Conservation (phyloP, 768 basidiomycete species). For the Rhodotorula toruloides region DNA sequence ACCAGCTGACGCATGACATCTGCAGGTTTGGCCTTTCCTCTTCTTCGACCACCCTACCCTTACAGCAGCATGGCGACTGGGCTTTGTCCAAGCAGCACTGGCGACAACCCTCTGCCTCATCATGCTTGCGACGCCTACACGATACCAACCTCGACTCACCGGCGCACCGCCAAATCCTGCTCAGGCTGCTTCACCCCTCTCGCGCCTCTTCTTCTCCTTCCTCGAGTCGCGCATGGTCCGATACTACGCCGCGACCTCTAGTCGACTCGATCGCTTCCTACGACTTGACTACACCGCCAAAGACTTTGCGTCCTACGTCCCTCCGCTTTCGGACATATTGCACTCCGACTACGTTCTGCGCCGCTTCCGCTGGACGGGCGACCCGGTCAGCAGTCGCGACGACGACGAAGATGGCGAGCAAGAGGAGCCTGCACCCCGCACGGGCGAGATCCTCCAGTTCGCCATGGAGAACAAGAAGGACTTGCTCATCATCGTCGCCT, state of each 20-base stretch:
- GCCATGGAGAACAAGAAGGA: slow-evolving; percentile 9
- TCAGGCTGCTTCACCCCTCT: slow-evolving; percentile 30
- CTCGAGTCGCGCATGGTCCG: slow-evolving; percentile 25
- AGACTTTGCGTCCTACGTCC: slow-evolving; percentile 10
- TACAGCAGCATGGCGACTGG: not conserved
- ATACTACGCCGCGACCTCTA: slow-evolving; percentile 6
- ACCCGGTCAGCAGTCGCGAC: not conserved
- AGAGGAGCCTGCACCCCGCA: not conserved
- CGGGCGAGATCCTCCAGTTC: slow-evolving; percentile 10
- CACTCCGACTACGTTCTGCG: slow-evolving; percentile 12
- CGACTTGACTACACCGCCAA: not conserved
- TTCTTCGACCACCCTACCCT: slow-evolving; percentile 14
- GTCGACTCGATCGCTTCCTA: not conserved
- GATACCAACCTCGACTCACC: not conserved
- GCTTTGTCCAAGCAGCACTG: not conserved
- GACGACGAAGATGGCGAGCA: not conserved
- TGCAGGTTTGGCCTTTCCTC: slow-evolving; percentile 22
- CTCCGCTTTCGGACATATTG: slow-evolving; percentile 14
- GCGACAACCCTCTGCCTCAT: not conserved
- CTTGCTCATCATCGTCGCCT: slow-evolving; percentile 8
- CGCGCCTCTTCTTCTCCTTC: slow-evolving; percentile 26
- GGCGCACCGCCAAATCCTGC: slow-evolving; percentile 17
- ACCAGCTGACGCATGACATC: not conserved
- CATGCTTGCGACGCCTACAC: not conserved
- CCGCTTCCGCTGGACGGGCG: slow-evolving; percentile 20